Percentiles rank a stretch among this genome's conserved stretches.
phyloP scores from a whole-genome alignment of 768 basidiomycete species.

The Suillus alpinus region DNA sequence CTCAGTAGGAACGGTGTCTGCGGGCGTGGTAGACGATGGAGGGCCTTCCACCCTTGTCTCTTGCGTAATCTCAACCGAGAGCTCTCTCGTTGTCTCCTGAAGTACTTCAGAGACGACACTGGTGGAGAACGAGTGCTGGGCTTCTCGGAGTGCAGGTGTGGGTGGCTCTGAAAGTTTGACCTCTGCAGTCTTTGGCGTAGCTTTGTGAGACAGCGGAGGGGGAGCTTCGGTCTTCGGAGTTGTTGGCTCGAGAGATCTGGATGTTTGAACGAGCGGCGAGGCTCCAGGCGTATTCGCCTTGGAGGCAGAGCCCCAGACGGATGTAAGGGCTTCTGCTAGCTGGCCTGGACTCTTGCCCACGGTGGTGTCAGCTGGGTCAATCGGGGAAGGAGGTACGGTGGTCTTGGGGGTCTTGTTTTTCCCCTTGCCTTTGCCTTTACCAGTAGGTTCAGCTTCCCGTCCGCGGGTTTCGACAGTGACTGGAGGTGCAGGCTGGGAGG shows the following conservation, averaged over 20 bases:
- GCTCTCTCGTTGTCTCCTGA: conserved; percentile 1
- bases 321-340: conserved; percentile 42
- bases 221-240: conserved; percentile 18
- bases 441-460: conserved; percentile 16
- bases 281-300: conserved; percentile 26
- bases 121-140: conserved; percentile 1
- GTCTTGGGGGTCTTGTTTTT: conserved; percentile 16
- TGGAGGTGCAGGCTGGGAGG: background rate
- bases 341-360: conserved; percentile 37
- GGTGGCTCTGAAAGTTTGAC: conserved; percentile 4
- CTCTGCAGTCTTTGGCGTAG: conserved; percentile 8
- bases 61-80: conserved; percentile 16
- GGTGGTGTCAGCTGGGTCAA: conserved; percentile 35
- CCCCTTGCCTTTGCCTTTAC: conserved; percentile 21
- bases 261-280: conserved; percentile 23
- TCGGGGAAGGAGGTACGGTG: conserved; percentile 23
- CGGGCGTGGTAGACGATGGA: conserved; percentile 21
- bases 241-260: conserved; percentile 22
- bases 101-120: background rate
- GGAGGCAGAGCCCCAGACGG: conserved; percentile 47
- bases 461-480: conserved; percentile 5
- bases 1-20: conserved; percentile 25
- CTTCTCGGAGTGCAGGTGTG: conserved; percentile 15
- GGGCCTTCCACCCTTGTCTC: background rate
- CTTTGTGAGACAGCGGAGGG: conserved; percentile 6